phyloP scores from a whole-genome alignment of 768 basidiomycete species.

The Tricholoma bakamatsutake region DNA sequence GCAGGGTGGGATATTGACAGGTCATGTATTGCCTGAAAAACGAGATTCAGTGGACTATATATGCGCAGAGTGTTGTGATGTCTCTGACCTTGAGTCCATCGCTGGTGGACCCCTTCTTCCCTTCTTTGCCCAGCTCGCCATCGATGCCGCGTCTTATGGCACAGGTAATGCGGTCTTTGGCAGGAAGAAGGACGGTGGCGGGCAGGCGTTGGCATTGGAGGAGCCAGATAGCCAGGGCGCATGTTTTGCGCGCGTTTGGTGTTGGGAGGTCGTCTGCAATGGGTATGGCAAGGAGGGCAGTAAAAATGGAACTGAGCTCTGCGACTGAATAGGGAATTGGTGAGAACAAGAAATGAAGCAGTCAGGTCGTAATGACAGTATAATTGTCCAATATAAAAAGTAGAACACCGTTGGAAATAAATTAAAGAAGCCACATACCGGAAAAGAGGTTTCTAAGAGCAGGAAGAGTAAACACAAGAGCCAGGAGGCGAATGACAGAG shows the following conservation, averaged over 20 bases:
- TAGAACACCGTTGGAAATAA: background rate
- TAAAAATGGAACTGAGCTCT: constrained; percentile 55
- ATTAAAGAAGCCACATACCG: constrained; percentile 32
- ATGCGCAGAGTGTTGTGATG: constrained; percentile 3
- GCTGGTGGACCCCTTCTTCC: constrained; percentile 76
- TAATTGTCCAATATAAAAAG: background rate
- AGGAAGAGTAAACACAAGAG: constrained; percentile 53
- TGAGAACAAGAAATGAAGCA: constrained; percentile 9
- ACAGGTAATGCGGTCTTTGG: constrained; percentile 61
- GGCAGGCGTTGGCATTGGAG: constrained; percentile 70
- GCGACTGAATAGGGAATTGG: constrained; percentile 33
- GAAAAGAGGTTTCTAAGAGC: constrained; percentile 56
- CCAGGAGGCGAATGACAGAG: constrained; percentile 61
- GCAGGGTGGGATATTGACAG: constrained; percentile 56
- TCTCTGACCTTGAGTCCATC: constrained; percentile 69
- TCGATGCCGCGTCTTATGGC: constrained; percentile 73
- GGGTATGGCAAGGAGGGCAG: constrained; percentile 65
- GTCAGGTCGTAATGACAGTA: background rate
- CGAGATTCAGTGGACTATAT: background rate
- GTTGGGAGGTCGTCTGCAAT: constrained; percentile 65
- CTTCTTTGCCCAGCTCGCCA: constrained; percentile 83
- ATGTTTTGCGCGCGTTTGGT: constrained; percentile 83
- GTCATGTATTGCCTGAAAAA: constrained; percentile 62
- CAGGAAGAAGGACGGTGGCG: constrained; percentile 49
- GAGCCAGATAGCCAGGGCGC: constrained; percentile 69